Percentiles rank a stretch among this genome's conserved stretches.
Conservation (phyloP, 345 rosid species). For the Populus alba region DNA sequence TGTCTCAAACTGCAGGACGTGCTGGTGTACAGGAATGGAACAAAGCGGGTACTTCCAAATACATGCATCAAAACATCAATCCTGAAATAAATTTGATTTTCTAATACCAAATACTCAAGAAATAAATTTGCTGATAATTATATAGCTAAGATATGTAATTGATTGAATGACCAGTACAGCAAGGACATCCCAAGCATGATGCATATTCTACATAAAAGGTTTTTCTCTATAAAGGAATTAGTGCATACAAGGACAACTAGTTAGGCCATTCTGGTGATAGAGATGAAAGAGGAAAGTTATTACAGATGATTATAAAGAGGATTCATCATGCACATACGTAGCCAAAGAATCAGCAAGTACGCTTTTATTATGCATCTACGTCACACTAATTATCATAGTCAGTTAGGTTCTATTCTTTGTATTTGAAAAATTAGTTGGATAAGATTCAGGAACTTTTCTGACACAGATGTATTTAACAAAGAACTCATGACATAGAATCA, state of each 20-base stretch:
- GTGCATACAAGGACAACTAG: neutral
- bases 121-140: neutral
- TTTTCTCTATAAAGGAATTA: neutral
- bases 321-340: neutral
- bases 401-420: neutral
- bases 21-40: slow-evolving; percentile 57
- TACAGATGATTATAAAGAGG: neutral
- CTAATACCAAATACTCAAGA: neutral
- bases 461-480: neutral
- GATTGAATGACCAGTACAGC: neutral
- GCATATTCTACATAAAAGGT: neutral
- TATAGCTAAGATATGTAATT: neutral
- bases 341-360: neutral
- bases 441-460: neutral
- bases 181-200: neutral
- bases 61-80: neutral
- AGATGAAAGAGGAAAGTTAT: neutral
- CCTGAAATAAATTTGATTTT: neutral
- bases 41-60: slow-evolving; percentile 60
- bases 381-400: neutral
- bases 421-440: neutral
- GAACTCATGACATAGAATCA: neutral
- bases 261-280: neutral
- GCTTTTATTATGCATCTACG: too few relatives aligned
- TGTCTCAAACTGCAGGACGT: slow-evolving; percentile 56